Percentiles rank a stretch among this genome's conserved stretches.
Evolutionary conservation across 2,329 filamentous ascomycete species (phyloP).

Genomic region (Metarhizium guizhouense): DNA sequence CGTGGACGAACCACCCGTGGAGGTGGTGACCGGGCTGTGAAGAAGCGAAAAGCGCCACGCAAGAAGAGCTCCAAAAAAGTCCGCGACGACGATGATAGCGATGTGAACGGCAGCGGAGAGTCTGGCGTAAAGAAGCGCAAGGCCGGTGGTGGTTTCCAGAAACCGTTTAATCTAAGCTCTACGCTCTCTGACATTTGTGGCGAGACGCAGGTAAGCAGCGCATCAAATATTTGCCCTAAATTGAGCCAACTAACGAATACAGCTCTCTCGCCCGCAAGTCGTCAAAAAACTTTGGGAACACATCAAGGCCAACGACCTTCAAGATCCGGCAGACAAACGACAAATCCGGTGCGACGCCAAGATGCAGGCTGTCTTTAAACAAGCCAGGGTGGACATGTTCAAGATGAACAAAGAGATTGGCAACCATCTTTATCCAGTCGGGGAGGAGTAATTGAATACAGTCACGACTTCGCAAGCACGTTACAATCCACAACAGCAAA

Average conservation of each 20-base stretch:
- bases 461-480: background rate
- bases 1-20: conserved; percentile 68
- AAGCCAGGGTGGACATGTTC: conserved; percentile 92
- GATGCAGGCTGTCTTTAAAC: conserved; percentile 88
- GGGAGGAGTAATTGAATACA: conserved; percentile 44
- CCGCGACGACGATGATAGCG: conserved; percentile 71
- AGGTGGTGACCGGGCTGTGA: conserved; percentile 52
- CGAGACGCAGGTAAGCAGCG: conserved; percentile 50
- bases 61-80: conserved; percentile 74
- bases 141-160: conserved; percentile 88
- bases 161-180: conserved; percentile 66
- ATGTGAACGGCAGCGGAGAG: conserved; percentile 54
- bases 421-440: conserved; percentile 77
- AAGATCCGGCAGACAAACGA: conserved; percentile 84
- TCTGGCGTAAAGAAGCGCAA: conserved; percentile 60
- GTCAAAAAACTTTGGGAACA: conserved; percentile 97
- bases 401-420: conserved; percentile 97
- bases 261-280: conserved; percentile 89
- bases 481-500: background rate
- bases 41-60: conserved; percentile 57
- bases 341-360: conserved; percentile 89
- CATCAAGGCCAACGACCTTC: conserved; percentile 79
- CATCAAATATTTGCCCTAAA: background rate
- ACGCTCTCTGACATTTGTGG: conserved; percentile 62
- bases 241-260: conserved; percentile 2